Percentiles rank a stretch among this genome's conserved stretches.
These are phyloP conservation scores for Mortierella sp. DNA, from an alignment of 371 early-diverging fungal species.

Conservation along the genomic window DNA sequence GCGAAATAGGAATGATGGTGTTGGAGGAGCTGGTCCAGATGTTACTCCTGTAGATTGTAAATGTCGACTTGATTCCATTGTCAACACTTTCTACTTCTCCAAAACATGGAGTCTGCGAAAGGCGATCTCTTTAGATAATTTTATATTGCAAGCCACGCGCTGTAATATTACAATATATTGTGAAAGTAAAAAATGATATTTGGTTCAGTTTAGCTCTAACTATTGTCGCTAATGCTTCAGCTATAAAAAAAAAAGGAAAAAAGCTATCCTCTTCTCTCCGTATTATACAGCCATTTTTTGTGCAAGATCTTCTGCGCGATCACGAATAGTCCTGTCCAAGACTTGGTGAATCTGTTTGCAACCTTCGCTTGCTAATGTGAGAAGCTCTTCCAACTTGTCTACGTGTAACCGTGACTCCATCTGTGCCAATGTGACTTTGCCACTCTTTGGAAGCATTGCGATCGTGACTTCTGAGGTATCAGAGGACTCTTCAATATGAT, in stretches of 20 bases:
- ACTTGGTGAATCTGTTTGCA: conserved; percentile 83
- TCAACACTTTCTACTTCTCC: too few relatives aligned
- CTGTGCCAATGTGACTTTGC: conserved; percentile 84
- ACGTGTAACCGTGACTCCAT: conserved; percentile 92
- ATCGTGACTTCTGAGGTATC: conserved; percentile 93
- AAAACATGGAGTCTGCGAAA: too few relatives aligned
- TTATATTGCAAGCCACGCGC: too few relatives aligned
- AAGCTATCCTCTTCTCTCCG: too few relatives aligned
- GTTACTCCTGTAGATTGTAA: background rate
- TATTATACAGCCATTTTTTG: conserved; percentile 39
- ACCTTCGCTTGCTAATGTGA: conserved; percentile 85
- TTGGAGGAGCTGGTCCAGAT: conserved; percentile 28
- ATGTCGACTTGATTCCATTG: conserved; percentile 13
- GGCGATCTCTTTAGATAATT: too few relatives aligned
- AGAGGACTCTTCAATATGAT: conserved; percentile 88
- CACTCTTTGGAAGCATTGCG: conserved; percentile 86
- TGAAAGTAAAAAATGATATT: too few relatives aligned
- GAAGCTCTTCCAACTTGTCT: conserved; percentile 83
- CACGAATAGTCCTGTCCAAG: conserved; percentile 83
- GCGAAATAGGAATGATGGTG: conserved; percentile 52
- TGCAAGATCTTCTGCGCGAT: conserved; percentile 57
- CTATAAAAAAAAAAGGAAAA: too few relatives aligned
- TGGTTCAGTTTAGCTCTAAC: too few relatives aligned
- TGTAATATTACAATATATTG: too few relatives aligned
- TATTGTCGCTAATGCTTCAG: too few relatives aligned